Conservation (phyloP, 805 yeast species). For the Candida corydali region DNA sequence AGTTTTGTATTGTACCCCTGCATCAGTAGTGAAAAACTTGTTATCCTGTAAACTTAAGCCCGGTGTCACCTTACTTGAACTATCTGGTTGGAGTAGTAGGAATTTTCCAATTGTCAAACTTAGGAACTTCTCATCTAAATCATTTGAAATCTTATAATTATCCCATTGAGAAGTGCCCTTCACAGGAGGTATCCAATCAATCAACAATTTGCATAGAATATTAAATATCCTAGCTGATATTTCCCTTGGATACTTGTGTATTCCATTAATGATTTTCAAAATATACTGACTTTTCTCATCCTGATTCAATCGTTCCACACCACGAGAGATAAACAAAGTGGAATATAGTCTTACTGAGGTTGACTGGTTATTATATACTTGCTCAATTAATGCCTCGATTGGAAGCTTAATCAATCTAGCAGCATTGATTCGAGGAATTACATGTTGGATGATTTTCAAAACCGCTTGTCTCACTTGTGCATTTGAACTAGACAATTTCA, state of each 20-base stretch:
- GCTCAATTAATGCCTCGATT: constrained; percentile 53
- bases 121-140: constrained; percentile 43
- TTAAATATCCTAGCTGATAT: constrained; percentile 59
- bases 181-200: constrained; percentile 46
- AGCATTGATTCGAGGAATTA: constrained; percentile 63
- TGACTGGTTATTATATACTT: constrained; percentile 52
- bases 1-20: constrained; percentile 56
- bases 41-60: constrained; percentile 60
- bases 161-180: constrained; percentile 35
- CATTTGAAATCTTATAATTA: constrained; percentile 24
- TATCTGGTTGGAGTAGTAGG: constrained; percentile 49
- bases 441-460: constrained; percentile 59
- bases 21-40: constrained; percentile 60
- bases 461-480: constrained; percentile 63
- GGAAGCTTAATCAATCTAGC: constrained; percentile 59
- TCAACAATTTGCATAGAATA: constrained; percentile 52
- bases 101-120: constrained; percentile 49
- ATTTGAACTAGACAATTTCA: constrained; percentile 74
- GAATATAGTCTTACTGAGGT: constrained; percentile 57
- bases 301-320: constrained; percentile 49
- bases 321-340: constrained; percentile 63
- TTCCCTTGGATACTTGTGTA: constrained; percentile 31
- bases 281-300: constrained; percentile 38
- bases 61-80: constrained; percentile 36
- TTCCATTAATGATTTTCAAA: constrained; percentile 45